phyloP scores from a whole-genome alignment of 2,329 filamentous ascomycete species.

The Periconia digitata region DNA sequence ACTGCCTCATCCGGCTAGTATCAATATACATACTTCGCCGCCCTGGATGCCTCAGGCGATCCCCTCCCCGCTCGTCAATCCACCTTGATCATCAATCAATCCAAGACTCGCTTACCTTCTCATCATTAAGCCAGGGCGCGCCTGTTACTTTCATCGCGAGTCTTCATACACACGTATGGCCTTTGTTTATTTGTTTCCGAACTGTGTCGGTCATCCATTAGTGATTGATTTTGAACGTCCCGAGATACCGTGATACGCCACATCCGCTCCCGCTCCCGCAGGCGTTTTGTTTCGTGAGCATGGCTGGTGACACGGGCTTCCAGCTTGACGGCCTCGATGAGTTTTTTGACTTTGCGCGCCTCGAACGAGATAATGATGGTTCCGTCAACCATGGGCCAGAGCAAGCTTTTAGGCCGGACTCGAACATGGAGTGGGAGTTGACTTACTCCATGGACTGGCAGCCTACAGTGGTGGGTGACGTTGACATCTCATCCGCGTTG shows the following conservation, averaged over 20 bases:
- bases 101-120: slow-evolving; percentile 6
- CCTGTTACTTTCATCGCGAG: slow-evolving; percentile 15
- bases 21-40: not conserved
- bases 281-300: not conserved
- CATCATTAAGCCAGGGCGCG: slow-evolving; percentile 14
- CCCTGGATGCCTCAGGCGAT: slow-evolving; percentile 19
- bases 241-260: slow-evolving; percentile 18
- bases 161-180: slow-evolving; percentile 5
- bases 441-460: slow-evolving; percentile 32
- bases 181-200: slow-evolving; percentile 1
- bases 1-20: slow-evolving; percentile 1
- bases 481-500: not conserved
- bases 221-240: slow-evolving; percentile 10
- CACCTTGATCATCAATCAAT: slow-evolving; percentile 27
- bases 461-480: slow-evolving; percentile 1
- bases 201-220: not conserved
- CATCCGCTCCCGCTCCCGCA: slow-evolving; percentile 2
- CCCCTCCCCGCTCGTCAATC: slow-evolving; percentile 15
- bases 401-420: not conserved
- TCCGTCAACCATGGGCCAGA: slow-evolving; percentile 3
- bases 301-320: slow-evolving; percentile 14
- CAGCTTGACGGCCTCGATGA: slow-evolving; percentile 29
- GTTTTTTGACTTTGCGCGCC: slow-evolving; percentile 39
- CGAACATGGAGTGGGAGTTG: slow-evolving; percentile 3
- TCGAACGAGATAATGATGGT: slow-evolving; percentile 23